phyloP scores from a whole-genome alignment of 2,329 filamentous ascomycete species.

The Dactylonectria macrodidyma region DNA sequence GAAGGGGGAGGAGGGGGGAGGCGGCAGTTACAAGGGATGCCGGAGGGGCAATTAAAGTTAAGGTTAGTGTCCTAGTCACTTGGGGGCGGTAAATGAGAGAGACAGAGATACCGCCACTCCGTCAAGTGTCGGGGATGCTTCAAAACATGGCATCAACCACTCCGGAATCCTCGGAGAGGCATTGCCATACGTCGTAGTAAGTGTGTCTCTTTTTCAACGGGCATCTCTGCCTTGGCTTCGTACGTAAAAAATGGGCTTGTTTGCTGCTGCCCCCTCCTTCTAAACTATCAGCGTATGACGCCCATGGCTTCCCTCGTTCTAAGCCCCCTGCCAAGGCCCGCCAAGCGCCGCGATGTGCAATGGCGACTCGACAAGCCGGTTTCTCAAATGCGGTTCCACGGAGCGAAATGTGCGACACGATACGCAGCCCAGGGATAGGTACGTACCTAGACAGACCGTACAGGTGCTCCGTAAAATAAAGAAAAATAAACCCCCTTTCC shows the following conservation, averaged over 20 bases:
- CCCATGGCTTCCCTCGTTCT: background rate
- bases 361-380: background rate
- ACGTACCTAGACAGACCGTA: too few relatives aligned
- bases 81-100: slow-evolving; percentile 3
- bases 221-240: background rate
- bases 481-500: background rate
- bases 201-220: background rate
- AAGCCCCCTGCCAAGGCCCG: background rate
- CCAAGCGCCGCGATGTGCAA: background rate
- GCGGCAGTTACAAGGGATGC: background rate
- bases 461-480: too few relatives aligned
- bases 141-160: background rate
- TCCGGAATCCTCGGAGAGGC: background rate
- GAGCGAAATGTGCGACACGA: background rate
- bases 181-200: too few relatives aligned
- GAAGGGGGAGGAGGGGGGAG: background rate
- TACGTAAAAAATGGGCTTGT: background rate
- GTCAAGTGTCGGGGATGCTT: too few relatives aligned
- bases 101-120: too few relatives aligned
- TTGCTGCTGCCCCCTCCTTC: too few relatives aligned
- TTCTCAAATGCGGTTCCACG: background rate
- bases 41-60: slow-evolving; percentile 43
- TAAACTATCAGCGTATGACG: background rate
- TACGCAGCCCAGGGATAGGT: background rate
- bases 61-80: slow-evolving; percentile 31